Base-by-base conservation (phyloP, 768 basidiomycete species). In the Psilocybe subaeruginosa region DNA sequence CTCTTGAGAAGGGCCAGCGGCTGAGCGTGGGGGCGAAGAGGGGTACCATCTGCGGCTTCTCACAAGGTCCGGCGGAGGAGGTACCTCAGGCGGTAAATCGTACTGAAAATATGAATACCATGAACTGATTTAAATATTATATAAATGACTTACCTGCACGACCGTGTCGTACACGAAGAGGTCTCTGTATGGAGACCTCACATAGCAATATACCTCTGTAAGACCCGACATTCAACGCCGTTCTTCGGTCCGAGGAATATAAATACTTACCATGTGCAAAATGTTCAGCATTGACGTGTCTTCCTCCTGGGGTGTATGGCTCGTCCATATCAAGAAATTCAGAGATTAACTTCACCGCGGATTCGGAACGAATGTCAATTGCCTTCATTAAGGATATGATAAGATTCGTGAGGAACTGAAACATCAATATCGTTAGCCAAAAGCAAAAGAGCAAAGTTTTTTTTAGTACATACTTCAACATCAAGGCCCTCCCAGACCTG, bases 401-500 rank as follows among this genome's bases (percentile, higher is more conserved):
- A 75, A 96, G 93, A 2, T 88, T 91, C 11, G 92, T 95, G 56
- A 98, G 80, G 73, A 96, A 98, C 92, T 95, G 65, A n/a, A 56
- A 31, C 59, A 43, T 43, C n/a, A 61, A 56, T 29, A 43, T 46
- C n/a, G 31, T 47, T 2, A 49, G 68, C 50, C 23, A 46, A 50
- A 51, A 64, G 61, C 63, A 49, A 64, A 61, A 41, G 46, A 56
- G 51, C 33, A 41, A 50, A 50, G 49, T 17, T 3, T 2, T 2
- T 19, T 29, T 48, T 37, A 16, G 16, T 14, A 41, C 83, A 59
- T 54, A 90, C 93, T 82, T 97, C 95, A 4, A 97, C 88, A 69
- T 98, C 95, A n/a, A 95, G 76, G 69, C 88, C 85, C 8, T 85
- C 81, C 95, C 95, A 98, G 3, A 97, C 91, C 53, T 85, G 86